A percentile compares a stretch with the other conserved stretches of the same genome.
phyloP scores from a whole-genome alignment of 371 early-diverging fungal genomes.

The Zychaea mexicana region DNA sequence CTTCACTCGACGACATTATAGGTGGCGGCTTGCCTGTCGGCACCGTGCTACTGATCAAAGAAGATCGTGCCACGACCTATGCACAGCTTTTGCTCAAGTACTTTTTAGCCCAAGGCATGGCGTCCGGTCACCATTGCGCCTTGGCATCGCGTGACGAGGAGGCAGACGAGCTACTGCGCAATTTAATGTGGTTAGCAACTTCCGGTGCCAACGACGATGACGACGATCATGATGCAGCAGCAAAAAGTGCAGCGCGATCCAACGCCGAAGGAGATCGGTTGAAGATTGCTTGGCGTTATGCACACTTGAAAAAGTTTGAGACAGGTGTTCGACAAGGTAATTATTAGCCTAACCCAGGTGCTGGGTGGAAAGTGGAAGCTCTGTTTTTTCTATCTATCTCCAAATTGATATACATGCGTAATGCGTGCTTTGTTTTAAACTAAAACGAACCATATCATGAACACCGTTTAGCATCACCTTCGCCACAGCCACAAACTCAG shows the following conservation, averaged over 20 bases:
- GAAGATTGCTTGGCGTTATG: slow-evolving; percentile 95
- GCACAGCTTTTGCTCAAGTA: slow-evolving; percentile 79
- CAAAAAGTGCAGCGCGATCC: slow-evolving; percentile 27
- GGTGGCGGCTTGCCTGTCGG: slow-evolving; percentile 91
- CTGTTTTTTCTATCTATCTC: too few species aligned
- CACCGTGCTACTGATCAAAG: slow-evolving; percentile 76
- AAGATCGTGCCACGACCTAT: slow-evolving; percentile 86
- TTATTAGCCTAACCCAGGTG: too few species aligned
- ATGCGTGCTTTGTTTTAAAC: too few species aligned
- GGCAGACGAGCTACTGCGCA: slow-evolving; percentile 54
- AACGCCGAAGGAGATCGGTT: slow-evolving; percentile 64
- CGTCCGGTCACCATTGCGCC: slow-evolving; percentile 73
- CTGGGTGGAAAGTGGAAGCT: too few species aligned
- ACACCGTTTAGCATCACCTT: slow-evolving; percentile 34
- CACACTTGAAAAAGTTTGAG: slow-evolving; percentile 72
- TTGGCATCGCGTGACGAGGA: slow-evolving; percentile 71
- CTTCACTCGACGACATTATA: slow-evolving; percentile 85
- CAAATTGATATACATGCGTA: background rate
- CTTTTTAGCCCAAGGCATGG: slow-evolving; percentile 86
- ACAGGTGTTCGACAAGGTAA: slow-evolving; percentile 45
- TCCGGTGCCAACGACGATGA: slow-evolving; percentile 56
- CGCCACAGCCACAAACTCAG: slow-evolving; percentile 15
- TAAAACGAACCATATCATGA: background rate
- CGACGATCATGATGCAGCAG: slow-evolving; percentile 35
- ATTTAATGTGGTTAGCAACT: slow-evolving; percentile 62